Conservation (phyloP, 2,329 filamentous ascomycete species). For the Helotiales sp. region DNA sequence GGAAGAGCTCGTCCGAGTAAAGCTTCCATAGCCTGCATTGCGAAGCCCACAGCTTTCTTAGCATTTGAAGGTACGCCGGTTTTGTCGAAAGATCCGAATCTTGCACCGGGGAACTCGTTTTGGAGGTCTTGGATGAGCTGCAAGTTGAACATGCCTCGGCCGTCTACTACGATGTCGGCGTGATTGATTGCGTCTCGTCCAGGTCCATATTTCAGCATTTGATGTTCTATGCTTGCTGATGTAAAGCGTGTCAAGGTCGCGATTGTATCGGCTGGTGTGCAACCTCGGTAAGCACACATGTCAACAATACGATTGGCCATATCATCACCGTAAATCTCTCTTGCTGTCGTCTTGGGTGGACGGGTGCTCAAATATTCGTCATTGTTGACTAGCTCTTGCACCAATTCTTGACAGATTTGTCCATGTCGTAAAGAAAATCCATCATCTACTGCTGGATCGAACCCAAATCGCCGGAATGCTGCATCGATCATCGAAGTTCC, state of each 20-base stretch:
- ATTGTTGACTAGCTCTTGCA: constrained; percentile 39
- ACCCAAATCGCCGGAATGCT: constrained; percentile 40
- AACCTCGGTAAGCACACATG: constrained; percentile 39
- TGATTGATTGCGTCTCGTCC: constrained; percentile 40
- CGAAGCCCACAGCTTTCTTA: constrained; percentile 44
- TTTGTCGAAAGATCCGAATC: constrained; percentile 40
- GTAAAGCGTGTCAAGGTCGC: constrained; percentile 43
- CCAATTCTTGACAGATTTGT: constrained; percentile 40
- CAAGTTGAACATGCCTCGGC: constrained; percentile 41
- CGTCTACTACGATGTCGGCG: constrained; percentile 41
- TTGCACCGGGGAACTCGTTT: constrained; percentile 40
- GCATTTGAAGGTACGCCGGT: constrained; percentile 43
- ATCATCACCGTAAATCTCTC: constrained; percentile 42
- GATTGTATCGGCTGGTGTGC: constrained; percentile 39
- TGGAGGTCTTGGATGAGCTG: constrained; percentile 40
- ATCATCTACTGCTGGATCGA: constrained; percentile 40
- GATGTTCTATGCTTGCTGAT: constrained; percentile 42
- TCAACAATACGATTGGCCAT: constrained; percentile 40
- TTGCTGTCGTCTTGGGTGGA: constrained; percentile 42
- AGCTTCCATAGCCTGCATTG: constrained; percentile 45
- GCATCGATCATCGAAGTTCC: constrained; percentile 42
- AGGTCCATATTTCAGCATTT: constrained; percentile 41
- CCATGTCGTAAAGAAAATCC: constrained; percentile 34
- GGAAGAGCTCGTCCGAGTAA: constrained; percentile 42
- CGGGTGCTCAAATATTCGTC: constrained; percentile 38